Conservation (phyloP, 495 filamentous ascomycete genomes). For the Astrothelium subdiscretum region DNA sequence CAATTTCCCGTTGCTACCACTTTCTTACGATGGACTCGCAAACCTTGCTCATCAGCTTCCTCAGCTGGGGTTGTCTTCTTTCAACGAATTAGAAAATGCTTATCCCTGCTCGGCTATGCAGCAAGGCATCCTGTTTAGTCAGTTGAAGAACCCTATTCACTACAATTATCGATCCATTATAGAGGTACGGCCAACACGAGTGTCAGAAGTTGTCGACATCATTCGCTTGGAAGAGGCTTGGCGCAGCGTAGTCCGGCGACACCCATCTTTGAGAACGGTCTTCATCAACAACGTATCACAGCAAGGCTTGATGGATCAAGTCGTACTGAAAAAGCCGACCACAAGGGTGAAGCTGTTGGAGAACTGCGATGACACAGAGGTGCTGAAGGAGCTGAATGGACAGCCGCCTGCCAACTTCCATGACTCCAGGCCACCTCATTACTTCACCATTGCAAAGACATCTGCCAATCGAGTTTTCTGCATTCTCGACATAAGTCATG, state of each 20-base stretch:
- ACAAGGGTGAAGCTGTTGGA: conserved; percentile 6
- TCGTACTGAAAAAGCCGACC: conserved; percentile 33
- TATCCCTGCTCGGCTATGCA: conserved; percentile 61
- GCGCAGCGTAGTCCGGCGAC: conserved; percentile 37
- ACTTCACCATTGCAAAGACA: conserved; percentile 13
- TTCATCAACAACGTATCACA: conserved; percentile 37
- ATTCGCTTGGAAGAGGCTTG: conserved; percentile 35
- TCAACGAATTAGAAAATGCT: conserved; percentile 43
- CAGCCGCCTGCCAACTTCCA: conserved; percentile 11
- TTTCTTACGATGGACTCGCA: conserved; percentile 46
- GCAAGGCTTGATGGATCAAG: conserved; percentile 36
- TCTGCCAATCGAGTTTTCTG: conserved; percentile 9
- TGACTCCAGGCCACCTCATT: conserved; percentile 13
- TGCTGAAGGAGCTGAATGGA: conserved; percentile 1
- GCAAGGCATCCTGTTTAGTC: conserved; percentile 53
- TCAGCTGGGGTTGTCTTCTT: conserved; percentile 33
- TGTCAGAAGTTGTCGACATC: conserved; percentile 21
- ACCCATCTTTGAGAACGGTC: conserved; percentile 41
- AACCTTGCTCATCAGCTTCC: conserved; percentile 10
- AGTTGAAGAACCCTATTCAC: conserved; percentile 41
- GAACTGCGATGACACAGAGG: conserved; percentile 10
- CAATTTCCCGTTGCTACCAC: conserved; percentile 50
- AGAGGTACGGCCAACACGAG: conserved; percentile 35
- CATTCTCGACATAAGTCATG: conserved; percentile 18
- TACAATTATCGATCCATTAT: conserved; percentile 53